Evolutionary conservation across 139 green algal species (phyloP), one percentile per base, ranked within the genome.

Genomic region (Tetradesmus obliquus): DNA sequence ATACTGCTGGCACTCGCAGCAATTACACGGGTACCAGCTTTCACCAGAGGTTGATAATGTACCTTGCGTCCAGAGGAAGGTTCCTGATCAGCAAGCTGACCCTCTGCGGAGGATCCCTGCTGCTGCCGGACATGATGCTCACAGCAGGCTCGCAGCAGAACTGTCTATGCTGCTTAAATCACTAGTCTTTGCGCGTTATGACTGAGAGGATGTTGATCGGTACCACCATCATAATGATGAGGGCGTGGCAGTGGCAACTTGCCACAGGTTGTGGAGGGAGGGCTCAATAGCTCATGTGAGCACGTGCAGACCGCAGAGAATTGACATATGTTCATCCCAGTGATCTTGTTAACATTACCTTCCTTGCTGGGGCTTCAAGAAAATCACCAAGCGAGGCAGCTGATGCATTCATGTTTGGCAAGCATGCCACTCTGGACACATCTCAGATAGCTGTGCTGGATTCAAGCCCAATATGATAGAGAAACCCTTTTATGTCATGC

Each of bases 51-150:
- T 3, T n/a, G 2, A 5, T 12, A 24, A n/a, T 24, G 32, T 53
- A 96, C 94, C 95, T 94, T 32, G 88, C 88, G 84, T 98, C 96
- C 62, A 97, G 82, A 15, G 96, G 96, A 32, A 98, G 62, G 84
- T 98, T 98, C 9, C 96, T 86, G 12, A 97, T 90, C 0, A 98
- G 92, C 9, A 98, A 85, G 5, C 92, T 95, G 3, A 95, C 91
- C 86, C 86, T 17, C n/a, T 90, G 84, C 17, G 86, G 69, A 51
- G 19, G 9, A 45, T 84, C 71, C 6, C 71, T 69, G 85, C 66
- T 82, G 62, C 85, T 82, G 86, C 86, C 71, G 74, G 71, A 84
- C 86, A 90, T 90, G 71, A 19, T 53, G 55, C 54, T 45, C 32
- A 22, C 17, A 24, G 79, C 79, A 76, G 15, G n/a, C 32, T 45